A percentile compares a stretch with the other conserved stretches of the same genome.
Conservation (phyloP, 2,329 filamentous ascomycete genomes). For the Pseudocercospora fijiensis region DNA sequence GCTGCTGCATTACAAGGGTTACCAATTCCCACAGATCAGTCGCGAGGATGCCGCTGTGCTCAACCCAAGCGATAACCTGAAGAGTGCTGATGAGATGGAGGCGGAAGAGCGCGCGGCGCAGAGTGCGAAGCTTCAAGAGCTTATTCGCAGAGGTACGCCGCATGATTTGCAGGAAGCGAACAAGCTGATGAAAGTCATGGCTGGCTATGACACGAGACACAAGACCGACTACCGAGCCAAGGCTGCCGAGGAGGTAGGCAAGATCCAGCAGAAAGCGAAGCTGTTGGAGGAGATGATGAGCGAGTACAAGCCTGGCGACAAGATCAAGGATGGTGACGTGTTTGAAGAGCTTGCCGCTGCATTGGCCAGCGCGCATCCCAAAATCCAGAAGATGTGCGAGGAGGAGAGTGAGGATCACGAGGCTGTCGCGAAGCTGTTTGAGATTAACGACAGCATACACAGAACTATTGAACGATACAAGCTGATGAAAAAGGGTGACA, state of each 20-base stretch:
- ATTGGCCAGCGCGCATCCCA: constrained; percentile 89
- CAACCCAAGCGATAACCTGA: constrained; percentile 94
- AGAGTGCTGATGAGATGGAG: constrained; percentile 98
- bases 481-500: constrained; percentile 90
- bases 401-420: constrained; percentile 97
- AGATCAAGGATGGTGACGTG: constrained; percentile 68
- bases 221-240: constrained; percentile 98
- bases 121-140: constrained; percentile 95
- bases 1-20: constrained; percentile 92
- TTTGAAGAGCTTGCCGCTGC: constrained; percentile 83
- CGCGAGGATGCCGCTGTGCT: constrained; percentile 93
- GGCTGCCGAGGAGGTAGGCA: constrained; percentile 89
- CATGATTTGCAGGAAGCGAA: constrained; percentile 96
- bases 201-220: constrained; percentile 88
- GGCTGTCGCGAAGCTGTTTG: constrained; percentile 88
- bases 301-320: constrained; percentile 76
- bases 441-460: constrained; percentile 99
- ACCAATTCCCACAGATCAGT: constrained; percentile 88
- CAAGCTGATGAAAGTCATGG: constrained; percentile 98
- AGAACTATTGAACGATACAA: constrained; percentile 94
- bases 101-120: constrained; percentile 93
- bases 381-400: constrained; percentile 99
- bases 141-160: constrained; percentile 87
- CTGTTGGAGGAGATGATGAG: constrained; percentile 91
- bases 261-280: constrained; percentile 92